Percentiles rank a stretch among this genome's conserved stretches.
These are phyloP conservation scores for Globisporangium nagaii DNA, from an alignment of 352 stramenopile species.

Conservation along the genomic window DNA sequence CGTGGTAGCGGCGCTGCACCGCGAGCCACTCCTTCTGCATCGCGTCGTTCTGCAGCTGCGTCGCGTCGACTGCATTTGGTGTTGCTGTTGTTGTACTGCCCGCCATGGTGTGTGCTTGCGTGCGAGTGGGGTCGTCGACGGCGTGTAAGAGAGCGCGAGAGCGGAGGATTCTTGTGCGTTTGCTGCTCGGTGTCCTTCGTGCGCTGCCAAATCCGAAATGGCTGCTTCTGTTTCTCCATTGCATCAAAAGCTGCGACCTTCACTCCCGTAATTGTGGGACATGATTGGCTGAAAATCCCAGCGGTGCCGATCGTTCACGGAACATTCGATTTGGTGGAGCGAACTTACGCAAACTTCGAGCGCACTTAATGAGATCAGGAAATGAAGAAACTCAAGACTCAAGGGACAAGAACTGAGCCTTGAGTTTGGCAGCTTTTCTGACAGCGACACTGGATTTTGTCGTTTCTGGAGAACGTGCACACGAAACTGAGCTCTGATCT, in stretches of 20 bases:
- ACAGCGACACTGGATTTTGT: too few relatives aligned
- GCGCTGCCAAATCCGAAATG: conserved; percentile 6
- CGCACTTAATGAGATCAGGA: too few relatives aligned
- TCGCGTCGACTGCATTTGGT: not conserved
- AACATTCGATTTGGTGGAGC: conserved; percentile 14
- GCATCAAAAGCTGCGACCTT: not conserved
- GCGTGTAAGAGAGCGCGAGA: not conserved
- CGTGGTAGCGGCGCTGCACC: conserved; percentile 59
- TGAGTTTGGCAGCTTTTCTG: too few relatives aligned
- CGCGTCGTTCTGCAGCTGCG: conserved; percentile 25
- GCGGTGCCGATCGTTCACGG: not conserved
- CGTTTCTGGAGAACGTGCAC: too few relatives aligned
- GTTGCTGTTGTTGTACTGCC: not conserved
- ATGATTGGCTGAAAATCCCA: not conserved
- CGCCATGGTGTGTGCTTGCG: conserved; percentile 2
- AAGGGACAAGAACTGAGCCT: too few relatives aligned
- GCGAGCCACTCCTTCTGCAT: conserved; percentile 57
- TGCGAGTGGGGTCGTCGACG: too few relatives aligned
- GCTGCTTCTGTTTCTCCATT: not conserved
- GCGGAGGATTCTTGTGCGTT: not conserved
- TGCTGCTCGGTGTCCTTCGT: not conserved
- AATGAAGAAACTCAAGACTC: too few relatives aligned
- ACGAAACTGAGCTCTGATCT: too few relatives aligned
- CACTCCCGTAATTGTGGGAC: too few relatives aligned
- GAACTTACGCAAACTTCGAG: too few relatives aligned